These are phyloP conservation scores for Xylaria castorea DNA, from an alignment of 495 filamentous ascomycete species.

Conservation along the genomic window DNA sequence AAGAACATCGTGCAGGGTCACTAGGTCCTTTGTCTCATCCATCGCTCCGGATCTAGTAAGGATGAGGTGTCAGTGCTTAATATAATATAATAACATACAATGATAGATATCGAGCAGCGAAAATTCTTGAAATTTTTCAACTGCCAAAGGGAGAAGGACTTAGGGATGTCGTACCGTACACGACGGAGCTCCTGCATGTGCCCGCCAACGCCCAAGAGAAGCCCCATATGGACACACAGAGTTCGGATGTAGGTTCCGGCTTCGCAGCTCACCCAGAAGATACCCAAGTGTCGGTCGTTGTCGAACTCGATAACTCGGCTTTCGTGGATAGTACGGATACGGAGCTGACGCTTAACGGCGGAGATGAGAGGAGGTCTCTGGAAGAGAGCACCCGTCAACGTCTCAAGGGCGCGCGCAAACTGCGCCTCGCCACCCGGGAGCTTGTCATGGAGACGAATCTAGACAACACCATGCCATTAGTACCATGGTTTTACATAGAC, in stretches of 20 bases:
- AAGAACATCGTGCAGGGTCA: slow-evolving; percentile 93
- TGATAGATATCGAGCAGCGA: background rate
- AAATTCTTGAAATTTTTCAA: no score
- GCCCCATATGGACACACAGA: slow-evolving; percentile 92
- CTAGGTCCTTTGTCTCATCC: slow-evolving; percentile 84
- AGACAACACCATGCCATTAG: slow-evolving; percentile 72
- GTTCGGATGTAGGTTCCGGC: slow-evolving; percentile 98
- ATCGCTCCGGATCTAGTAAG: slow-evolving; percentile 74
- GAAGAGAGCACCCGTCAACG: slow-evolving; percentile 93
- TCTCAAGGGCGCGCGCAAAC: slow-evolving; percentile 89
- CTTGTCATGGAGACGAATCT: slow-evolving; percentile 87
- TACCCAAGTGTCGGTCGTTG: slow-evolving; percentile 94
- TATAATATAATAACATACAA: no score
- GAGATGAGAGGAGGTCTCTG: slow-evolving; percentile 97
- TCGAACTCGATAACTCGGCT: slow-evolving; percentile 96
- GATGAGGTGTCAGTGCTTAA: background rate
- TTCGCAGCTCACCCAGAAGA: slow-evolving; percentile 99
- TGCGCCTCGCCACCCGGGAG: slow-evolving; percentile 89
- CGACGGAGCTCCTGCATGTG: slow-evolving; percentile 99
- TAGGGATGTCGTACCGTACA: slow-evolving; percentile 62
- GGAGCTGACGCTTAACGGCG: slow-evolving; percentile 96
- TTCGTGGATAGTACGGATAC: slow-evolving; percentile 95
- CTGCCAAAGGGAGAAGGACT: background rate
- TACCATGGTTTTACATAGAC: background rate
- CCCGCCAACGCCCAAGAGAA: slow-evolving; percentile 90